These are phyloP conservation scores for Didymella pomorum DNA, from an alignment of 2,329 filamentous ascomycete genomes.

Conservation along the genomic window DNA sequence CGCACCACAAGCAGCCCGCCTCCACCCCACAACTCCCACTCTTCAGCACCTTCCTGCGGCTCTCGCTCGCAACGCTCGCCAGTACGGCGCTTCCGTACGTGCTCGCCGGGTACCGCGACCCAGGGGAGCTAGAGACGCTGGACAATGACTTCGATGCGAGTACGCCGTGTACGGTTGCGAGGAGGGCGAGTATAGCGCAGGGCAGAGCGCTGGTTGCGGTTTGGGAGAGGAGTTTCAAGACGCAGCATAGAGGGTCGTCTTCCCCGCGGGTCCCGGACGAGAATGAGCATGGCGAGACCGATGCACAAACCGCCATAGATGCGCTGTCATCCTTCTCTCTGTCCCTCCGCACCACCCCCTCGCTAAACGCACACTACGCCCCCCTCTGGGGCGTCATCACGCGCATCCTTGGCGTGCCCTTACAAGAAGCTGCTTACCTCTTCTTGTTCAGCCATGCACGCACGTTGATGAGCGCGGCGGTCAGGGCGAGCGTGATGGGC, in stretches of 20 bases:
- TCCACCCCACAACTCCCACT: slow-evolving; percentile 44
- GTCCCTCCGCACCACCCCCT: slow-evolving; percentile 40
- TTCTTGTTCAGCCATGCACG: slow-evolving; percentile 81
- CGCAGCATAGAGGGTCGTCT: slow-evolving; percentile 31
- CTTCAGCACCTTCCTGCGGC: slow-evolving; percentile 72
- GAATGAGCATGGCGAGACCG: background rate
- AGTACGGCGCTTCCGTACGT: slow-evolving; percentile 78
- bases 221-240: slow-evolving; percentile 75
- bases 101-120: slow-evolving; percentile 69
- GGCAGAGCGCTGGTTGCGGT: slow-evolving; percentile 76
- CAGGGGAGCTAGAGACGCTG: slow-evolving; percentile 61
- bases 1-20: slow-evolving; percentile 63
- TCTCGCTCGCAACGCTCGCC: slow-evolving; percentile 75
- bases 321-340: slow-evolving; percentile 42
- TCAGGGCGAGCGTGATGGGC: slow-evolving; percentile 78
- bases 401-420: slow-evolving; percentile 65
- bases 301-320: slow-evolving; percentile 18
- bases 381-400: slow-evolving; percentile 75
- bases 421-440: slow-evolving; percentile 73
- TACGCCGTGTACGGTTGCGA: slow-evolving; percentile 79
- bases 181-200: slow-evolving; percentile 77
- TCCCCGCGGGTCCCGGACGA: too few relatives aligned
- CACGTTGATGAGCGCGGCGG: slow-evolving; percentile 77
- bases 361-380: slow-evolving; percentile 67
- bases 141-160: slow-evolving; percentile 81